These are phyloP conservation scores for Exophiala mesophila DNA, from an alignment of 2,329 filamentous ascomycete species.

Conservation along the genomic window DNA sequence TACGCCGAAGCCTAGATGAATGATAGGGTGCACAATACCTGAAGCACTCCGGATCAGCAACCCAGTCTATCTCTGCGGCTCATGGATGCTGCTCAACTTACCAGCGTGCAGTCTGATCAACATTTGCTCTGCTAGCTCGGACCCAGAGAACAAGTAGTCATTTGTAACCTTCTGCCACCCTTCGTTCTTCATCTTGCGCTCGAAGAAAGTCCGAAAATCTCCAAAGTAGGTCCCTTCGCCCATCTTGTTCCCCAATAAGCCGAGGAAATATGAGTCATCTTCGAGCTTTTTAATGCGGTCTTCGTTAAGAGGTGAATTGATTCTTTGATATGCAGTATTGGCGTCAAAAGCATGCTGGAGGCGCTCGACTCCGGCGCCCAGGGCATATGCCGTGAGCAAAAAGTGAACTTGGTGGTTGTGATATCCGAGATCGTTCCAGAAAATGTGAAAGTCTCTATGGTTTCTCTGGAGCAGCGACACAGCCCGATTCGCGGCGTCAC, in stretches of 20 bases:
- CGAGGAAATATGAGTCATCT: constrained; percentile 52
- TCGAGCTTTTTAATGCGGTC: constrained; percentile 52
- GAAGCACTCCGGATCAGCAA: not conserved
- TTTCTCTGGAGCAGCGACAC: constrained; percentile 71
- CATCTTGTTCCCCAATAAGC: constrained; percentile 56
- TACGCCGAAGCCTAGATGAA: constrained; percentile 64
- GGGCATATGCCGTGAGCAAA: constrained; percentile 40
- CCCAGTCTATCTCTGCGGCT: not conserved
- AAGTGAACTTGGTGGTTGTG: constrained; percentile 48
- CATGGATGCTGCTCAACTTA: constrained; percentile 49
- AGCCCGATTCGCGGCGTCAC: constrained; percentile 38
- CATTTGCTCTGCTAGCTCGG: constrained; percentile 63
- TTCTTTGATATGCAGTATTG: constrained; percentile 64
- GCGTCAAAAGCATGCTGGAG: constrained; percentile 62
- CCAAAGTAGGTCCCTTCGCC: constrained; percentile 52
- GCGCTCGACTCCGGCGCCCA: constrained; percentile 55
- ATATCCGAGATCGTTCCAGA: constrained; percentile 68
- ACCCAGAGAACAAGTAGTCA: constrained; percentile 61
- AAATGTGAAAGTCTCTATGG: constrained; percentile 67
- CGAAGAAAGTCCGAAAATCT: constrained; percentile 72
- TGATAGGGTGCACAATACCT: constrained; percentile 64
- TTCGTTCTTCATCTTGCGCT: constrained; percentile 60
- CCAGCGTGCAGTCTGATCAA: constrained; percentile 66
- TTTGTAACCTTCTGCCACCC: constrained; percentile 48
- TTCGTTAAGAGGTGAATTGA: constrained; percentile 44